Evolutionary conservation across 2,329 filamentous ascomycete species (phyloP), one percentile per base, ranked within the genome.

Genomic region (Geosmithia flava): DNA sequence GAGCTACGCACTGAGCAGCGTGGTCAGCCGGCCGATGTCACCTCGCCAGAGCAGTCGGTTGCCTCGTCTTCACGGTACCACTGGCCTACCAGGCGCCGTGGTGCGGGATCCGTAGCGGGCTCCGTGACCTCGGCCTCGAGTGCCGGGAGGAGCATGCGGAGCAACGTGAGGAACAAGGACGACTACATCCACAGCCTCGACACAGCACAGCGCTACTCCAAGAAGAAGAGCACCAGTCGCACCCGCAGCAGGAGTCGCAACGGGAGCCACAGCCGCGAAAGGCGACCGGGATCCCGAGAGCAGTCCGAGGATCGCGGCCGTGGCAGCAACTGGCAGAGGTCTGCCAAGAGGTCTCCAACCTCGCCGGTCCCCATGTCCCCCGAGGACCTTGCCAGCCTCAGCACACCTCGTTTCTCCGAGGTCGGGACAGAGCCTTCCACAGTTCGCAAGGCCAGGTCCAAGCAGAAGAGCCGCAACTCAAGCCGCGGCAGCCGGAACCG

Each of bases 351-450:
- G 20, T 96, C 91, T 1, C 91, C 91, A 1, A 94, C 88, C 2
- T 96, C 91, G 0, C 91, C 91, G 0, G 76, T 95, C 2, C 88
- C 90, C 3, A 96, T 96, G 90, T 95, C 90, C 3, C 89, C 89
- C 0, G 87, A 95, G 56, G 89, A 96, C 57, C 62, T 87, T 51
- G 78, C 80, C 58, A 82, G 77, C 55, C 64, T 84, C 46, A 76
- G 74, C 52, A 76, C 69, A 1, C 69, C 72, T 1, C 66, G 58
- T 27, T 56, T 58, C 53, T 59, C 47, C 7, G 58, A 61, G 2
- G 52, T 54, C 2, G 60, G 55, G 17, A 27, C 23, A 3, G 72
- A 75, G 19, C 69, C 72, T 4, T 54, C 57, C 42, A 74, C 71
- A 0, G 66, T 69, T 33, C 66, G 67, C 23, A 76, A 75, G 56